Percentiles rank a stretch among this genome's conserved stretches.
phyloP scores from a whole-genome alignment of 2,329 filamentous ascomycete species.

The Penicillium polonicum region DNA sequence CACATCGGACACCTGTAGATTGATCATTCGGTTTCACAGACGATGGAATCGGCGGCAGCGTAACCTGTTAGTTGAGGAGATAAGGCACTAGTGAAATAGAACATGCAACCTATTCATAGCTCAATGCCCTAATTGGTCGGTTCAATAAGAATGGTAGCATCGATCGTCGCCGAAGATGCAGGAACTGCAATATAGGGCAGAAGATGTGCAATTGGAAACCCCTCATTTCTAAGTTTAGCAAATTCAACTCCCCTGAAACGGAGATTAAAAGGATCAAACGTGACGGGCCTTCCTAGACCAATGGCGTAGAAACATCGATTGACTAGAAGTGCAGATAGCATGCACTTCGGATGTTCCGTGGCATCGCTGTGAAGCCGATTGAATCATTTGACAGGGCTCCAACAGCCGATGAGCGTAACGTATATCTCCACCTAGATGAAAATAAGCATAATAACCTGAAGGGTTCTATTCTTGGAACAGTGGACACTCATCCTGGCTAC shows the following conservation, averaged over 20 bases:
- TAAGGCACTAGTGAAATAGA: background rate
- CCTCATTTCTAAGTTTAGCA: constrained; percentile 4
- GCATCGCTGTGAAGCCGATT: background rate
- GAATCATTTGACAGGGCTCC: background rate
- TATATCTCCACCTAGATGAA: background rate
- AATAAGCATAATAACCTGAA: background rate
- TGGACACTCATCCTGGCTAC: background rate
- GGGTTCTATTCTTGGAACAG: background rate
- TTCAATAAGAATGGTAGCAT: background rate
- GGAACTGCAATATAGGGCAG: background rate
- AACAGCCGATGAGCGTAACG: background rate
- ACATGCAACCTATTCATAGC: background rate
- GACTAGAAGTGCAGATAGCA: background rate
- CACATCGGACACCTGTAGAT: background rate
- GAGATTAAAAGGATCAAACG: background rate
- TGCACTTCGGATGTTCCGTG: background rate
- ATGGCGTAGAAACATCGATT: background rate
- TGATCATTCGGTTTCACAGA: background rate
- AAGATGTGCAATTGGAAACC: background rate
- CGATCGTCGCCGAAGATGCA: background rate
- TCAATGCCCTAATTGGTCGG: background rate
- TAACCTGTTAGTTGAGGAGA: background rate
- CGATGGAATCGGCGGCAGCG: background rate
- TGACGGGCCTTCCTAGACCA: background rate
- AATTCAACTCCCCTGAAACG: background rate